Conservation (phyloP, 202 grass and related monocot genomes). For the Panicum virgatum region DNA sequence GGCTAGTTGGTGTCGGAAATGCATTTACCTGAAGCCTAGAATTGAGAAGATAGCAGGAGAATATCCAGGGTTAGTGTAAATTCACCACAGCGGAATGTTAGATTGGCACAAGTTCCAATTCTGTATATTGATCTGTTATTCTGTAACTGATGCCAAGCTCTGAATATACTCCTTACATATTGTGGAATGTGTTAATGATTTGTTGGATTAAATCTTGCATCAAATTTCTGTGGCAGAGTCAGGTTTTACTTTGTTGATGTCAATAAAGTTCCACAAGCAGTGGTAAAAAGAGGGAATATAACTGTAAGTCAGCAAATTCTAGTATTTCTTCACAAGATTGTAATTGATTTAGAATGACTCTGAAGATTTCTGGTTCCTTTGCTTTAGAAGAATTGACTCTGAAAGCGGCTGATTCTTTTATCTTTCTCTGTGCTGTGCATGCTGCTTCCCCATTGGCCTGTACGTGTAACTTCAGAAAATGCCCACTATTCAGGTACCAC, state of each 20-base stretch:
- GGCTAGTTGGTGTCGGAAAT: slow-evolving; percentile 94
- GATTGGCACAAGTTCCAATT: neutral
- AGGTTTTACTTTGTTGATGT: slow-evolving; percentile 88
- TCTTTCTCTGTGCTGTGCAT: neutral
- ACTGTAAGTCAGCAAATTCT: slow-evolving; percentile 46
- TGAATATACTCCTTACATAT: neutral
- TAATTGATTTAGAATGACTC: neutral
- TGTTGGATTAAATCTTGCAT: slow-evolving; percentile 2
- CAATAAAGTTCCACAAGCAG: slow-evolving; percentile 73
- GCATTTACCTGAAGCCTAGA: slow-evolving; percentile 92
- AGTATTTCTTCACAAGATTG: neutral
- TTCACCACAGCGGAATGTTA: neutral
- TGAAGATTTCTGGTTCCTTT: slow-evolving; percentile 19
- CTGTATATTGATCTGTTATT: neutral
- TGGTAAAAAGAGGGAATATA: slow-evolving; percentile 91
- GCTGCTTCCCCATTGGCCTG: neutral
- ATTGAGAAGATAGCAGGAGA: slow-evolving; percentile 92
- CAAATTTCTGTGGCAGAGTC: slow-evolving; percentile 48
- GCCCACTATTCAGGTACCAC: slow-evolving; percentile 93
- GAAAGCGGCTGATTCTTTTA: slow-evolving; percentile 19
- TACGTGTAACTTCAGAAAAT: slow-evolving; percentile 70
- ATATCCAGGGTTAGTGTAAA: slow-evolving; percentile 58
- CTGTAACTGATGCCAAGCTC: neutral
- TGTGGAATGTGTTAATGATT: neutral
- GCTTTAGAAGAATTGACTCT: neutral